These are phyloP conservation scores for Chalciporus pseudorubinellus DNA, from an alignment of 768 basidiomycete genomes.

Conservation along the genomic window DNA sequence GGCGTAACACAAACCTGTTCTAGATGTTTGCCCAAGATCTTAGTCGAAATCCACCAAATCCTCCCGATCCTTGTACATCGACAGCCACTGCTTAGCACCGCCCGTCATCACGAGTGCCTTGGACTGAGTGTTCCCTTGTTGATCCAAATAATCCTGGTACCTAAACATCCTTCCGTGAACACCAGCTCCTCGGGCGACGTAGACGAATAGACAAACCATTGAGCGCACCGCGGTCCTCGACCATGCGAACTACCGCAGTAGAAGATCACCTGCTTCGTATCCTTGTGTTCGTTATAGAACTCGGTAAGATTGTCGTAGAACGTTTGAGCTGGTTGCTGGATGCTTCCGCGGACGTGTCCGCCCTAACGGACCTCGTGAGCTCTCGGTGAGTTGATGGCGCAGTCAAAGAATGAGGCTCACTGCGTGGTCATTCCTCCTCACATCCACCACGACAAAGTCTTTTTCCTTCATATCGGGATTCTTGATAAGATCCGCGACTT, in stretches of 20 bases:
- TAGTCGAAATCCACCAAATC: slow-evolving; percentile 23
- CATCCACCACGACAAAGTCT: slow-evolving; percentile 48
- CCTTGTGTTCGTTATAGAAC: slow-evolving; percentile 42
- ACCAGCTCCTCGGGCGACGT: background rate
- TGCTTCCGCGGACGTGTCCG: slow-evolving; percentile 51
- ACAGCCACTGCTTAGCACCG: slow-evolving; percentile 42
- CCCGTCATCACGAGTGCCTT: slow-evolving; percentile 42
- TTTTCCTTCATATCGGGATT: slow-evolving; percentile 8
- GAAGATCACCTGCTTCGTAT: slow-evolving; percentile 46
- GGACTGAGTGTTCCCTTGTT: slow-evolving; percentile 30
- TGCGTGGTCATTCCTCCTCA: slow-evolving; percentile 44
- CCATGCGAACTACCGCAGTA: slow-evolving; percentile 54
- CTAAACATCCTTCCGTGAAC: slow-evolving; percentile 22
- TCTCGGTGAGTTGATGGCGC: background rate
- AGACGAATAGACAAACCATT: slow-evolving; percentile 44
- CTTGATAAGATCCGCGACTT: slow-evolving; percentile 36
- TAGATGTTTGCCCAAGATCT: background rate
- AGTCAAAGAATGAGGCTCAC: slow-evolving; percentile 31
- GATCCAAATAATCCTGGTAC: slow-evolving; percentile 50
- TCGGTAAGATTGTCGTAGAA: slow-evolving; percentile 44
- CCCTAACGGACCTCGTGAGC: slow-evolving; percentile 35
- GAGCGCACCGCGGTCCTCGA: slow-evolving; percentile 52
- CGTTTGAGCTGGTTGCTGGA: slow-evolving; percentile 48
- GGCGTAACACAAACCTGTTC: background rate
- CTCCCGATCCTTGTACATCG: slow-evolving; percentile 28